phyloP scores from a whole-genome alignment of 441 rosid species.

The Syzygium malaccense region DNA sequence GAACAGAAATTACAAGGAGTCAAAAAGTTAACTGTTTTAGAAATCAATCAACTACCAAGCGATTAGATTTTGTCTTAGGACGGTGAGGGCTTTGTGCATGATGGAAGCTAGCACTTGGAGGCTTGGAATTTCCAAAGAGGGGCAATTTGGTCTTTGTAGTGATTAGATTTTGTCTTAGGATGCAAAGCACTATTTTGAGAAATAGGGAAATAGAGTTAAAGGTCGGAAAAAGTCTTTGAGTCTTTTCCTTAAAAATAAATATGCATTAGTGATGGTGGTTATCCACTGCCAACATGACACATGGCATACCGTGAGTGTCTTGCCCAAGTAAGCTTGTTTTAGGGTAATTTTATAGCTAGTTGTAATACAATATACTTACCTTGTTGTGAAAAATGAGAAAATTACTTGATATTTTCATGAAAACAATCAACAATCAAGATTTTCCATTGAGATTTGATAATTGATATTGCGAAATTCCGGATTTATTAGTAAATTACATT shows the following conservation, averaged over 20 bases:
- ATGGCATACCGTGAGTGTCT: neutral
- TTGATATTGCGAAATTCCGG: neutral
- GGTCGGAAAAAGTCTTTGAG: neutral
- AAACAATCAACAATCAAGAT: neutral
- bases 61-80: too few species aligned
- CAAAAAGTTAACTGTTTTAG: neutral
- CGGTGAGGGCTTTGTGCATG: neutral
- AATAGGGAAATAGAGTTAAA: neutral
- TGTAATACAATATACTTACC: neutral
- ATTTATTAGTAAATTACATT: neutral
- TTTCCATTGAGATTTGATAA: neutral
- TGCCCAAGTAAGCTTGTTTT: neutral
- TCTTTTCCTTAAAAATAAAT: too few species aligned
- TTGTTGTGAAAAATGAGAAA: neutral
- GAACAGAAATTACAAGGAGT: neutral
- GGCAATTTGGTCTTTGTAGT: neutral
- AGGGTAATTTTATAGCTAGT: neutral
- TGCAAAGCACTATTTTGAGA: neutral
- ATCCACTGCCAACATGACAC: neutral
- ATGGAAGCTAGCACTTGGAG: neutral
- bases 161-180: neutral
- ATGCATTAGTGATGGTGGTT: too few species aligned
- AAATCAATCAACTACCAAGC: neutral
- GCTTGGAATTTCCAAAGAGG: neutral
- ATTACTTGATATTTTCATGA: neutral